phyloP scores from a whole-genome alignment of 148 eudicot genomes.

The Selenicereus undatus region DNA sequence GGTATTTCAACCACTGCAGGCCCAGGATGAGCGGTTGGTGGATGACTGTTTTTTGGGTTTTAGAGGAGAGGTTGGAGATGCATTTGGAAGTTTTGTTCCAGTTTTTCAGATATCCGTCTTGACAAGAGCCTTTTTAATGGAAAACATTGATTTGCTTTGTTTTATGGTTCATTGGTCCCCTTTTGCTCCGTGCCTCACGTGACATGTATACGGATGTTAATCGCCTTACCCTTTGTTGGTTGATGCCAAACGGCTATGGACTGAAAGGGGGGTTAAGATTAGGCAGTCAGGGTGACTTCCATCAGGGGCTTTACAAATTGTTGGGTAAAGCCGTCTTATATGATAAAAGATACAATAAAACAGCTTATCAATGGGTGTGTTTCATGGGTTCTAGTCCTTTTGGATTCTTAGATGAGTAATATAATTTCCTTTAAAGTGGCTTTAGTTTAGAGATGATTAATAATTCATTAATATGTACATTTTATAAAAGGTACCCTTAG shows the following conservation, averaged over 20 bases:
- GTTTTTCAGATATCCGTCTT: neutral
- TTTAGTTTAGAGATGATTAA: too few species aligned
- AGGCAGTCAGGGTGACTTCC: neutral
- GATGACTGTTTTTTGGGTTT: constrained; percentile 1
- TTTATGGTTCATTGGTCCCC: neutral
- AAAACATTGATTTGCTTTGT: neutral
- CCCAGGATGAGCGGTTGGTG: neutral
- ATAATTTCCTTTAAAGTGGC: too few species aligned
- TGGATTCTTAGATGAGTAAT: too few species aligned
- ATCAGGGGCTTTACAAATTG: neutral
- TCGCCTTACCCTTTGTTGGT: neutral
- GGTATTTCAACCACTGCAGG: neutral
- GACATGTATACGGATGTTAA: too few species aligned
- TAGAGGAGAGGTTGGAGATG: constrained; percentile 2
- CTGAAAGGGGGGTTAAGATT: neutral
- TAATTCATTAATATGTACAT: too few species aligned
- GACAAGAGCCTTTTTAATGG: neutral
- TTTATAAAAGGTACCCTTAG: too few species aligned
- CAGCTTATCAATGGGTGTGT: too few species aligned
- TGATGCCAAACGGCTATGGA: neutral
- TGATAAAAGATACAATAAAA: too few species aligned
- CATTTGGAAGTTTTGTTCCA: neutral
- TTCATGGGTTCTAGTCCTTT: too few species aligned
- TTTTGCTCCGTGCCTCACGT: too few species aligned
- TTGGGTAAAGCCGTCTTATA: too few species aligned